These are phyloP conservation scores for Xanthoceras sorbifolium DNA, from an alignment of 345 rosid genomes.

Conservation along the genomic window DNA sequence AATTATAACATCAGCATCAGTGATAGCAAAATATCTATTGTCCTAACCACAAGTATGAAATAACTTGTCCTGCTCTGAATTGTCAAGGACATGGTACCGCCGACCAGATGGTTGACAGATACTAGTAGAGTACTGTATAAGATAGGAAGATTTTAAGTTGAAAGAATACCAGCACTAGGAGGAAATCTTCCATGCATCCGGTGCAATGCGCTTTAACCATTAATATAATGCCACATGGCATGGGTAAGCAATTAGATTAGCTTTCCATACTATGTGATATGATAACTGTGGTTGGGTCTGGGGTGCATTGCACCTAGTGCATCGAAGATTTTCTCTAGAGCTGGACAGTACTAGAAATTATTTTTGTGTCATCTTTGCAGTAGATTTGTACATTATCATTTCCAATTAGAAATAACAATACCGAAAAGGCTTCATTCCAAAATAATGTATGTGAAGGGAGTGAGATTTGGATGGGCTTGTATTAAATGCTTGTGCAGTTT, in stretches of 20 bases:
- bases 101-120: background rate
- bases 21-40: background rate
- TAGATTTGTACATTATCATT: background rate
- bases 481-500: background rate
- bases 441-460: background rate
- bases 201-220: no score
- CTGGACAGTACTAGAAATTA: background rate
- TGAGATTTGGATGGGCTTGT: background rate
- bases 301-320: no score
- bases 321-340: no score
- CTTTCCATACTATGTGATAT: no score
- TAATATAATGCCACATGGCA: no score
- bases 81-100: slow-evolving; percentile 3
- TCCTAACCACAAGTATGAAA: background rate
- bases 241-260: no score
- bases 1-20: background rate
- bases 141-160: background rate
- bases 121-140: background rate
- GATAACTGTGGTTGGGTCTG: no score
- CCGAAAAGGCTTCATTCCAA: background rate
- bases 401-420: background rate
- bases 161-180: background rate
- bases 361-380: background rate
- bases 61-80: background rate
- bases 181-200: no score